Conservation (phyloP, 768 basidiomycete species). For the Rhodosporidiobolus odoratus region DNA sequence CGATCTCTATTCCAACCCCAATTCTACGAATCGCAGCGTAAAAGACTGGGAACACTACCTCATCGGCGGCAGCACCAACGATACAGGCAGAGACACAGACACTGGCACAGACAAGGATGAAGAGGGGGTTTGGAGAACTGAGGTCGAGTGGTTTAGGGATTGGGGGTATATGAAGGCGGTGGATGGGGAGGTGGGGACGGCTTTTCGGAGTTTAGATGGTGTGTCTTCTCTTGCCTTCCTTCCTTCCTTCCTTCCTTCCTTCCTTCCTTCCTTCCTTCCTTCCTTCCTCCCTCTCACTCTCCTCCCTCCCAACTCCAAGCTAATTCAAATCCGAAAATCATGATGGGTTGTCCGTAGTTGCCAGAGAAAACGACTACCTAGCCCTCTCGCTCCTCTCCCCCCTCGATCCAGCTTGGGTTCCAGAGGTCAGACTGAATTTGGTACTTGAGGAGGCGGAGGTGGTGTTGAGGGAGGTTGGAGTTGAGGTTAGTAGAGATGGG, state of each 20-base stretch:
- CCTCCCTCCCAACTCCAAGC: neutral
- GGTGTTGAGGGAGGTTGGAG: neutral
- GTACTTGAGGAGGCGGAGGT: conserved; percentile 22
- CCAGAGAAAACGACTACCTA: conserved; percentile 32
- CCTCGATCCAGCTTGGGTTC: conserved; percentile 18
- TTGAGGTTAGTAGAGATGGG: conserved; percentile 30
- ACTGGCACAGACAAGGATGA: neutral
- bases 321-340: too few species aligned
- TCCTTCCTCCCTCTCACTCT: neutral
- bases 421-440: neutral
- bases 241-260: neutral
- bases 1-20: neutral
- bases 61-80: conserved; percentile 4
- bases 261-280: too few species aligned
- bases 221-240: conserved; percentile 10
- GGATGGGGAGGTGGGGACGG: conserved; percentile 30
- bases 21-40: too few species aligned
- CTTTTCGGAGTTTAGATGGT: conserved; percentile 37
- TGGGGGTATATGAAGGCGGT: conserved; percentile 31
- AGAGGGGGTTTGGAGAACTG: conserved; percentile 3
- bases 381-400: conserved; percentile 26
- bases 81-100: conserved; percentile 10
- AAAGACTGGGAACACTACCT: conserved; percentile 26
- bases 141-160: conserved; percentile 23
- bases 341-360: neutral